phyloP scores from a whole-genome alignment of 257 asterid species.

The Solanum chaucha region DNA sequence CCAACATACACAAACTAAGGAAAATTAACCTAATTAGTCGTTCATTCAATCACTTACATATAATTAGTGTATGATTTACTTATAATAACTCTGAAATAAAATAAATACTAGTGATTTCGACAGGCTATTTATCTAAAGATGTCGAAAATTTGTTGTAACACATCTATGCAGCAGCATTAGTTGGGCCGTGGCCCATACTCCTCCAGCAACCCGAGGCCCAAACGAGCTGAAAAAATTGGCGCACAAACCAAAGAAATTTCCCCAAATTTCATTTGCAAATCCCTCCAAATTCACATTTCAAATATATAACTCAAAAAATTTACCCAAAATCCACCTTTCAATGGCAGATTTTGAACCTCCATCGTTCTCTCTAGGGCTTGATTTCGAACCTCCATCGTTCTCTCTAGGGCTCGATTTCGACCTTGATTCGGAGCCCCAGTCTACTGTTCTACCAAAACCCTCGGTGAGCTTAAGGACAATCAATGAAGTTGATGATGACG shows the following conservation, averaged over 20 bases:
- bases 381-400: constrained; percentile 74
- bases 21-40: background rate
- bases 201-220: background rate
- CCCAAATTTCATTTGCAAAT: background rate
- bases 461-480: constrained; percentile 12
- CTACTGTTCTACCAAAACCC: constrained; percentile 9
- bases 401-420: constrained; percentile 79
- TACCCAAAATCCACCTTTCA: background rate
- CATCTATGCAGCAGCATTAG: background rate
- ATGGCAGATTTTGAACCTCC: constrained; percentile 69
- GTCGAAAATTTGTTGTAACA: background rate
- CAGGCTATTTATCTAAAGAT: background rate
- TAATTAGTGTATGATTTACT: background rate
- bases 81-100: background rate
- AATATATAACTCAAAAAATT: background rate
- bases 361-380: constrained; percentile 75
- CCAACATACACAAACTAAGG: background rate
- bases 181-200: background rate
- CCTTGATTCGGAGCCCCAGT: constrained; percentile 35
- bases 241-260: background rate
- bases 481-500: constrained; percentile 15
- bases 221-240: background rate
- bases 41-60: background rate
- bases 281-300: constrained; percentile 1
- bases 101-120: background rate